Conservation (phyloP, 139 green algal genomes). For the Chlorokybus atmophyticus region DNA sequence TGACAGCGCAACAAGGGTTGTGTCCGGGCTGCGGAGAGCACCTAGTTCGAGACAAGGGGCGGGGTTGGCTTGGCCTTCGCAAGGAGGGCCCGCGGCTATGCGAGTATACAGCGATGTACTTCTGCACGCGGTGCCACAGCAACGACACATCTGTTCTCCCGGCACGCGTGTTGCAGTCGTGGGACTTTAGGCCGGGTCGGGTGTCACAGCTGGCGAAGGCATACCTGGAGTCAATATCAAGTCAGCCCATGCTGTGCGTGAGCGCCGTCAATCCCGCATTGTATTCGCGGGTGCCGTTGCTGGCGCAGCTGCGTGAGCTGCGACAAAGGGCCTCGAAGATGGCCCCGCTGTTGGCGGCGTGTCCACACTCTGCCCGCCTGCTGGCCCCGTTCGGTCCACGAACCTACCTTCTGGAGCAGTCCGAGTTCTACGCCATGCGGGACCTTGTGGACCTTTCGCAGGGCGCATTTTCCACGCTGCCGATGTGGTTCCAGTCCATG, state of each 20-base stretch:
- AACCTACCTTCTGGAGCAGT: conserved; percentile 18
- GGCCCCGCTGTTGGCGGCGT: too few relatives aligned
- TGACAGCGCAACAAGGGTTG: too few relatives aligned
- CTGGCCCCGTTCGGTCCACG: neutral
- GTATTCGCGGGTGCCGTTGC: conserved; percentile 21
- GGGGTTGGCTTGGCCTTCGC: neutral
- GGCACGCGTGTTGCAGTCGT: conserved; percentile 31
- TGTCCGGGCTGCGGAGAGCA: too few relatives aligned
- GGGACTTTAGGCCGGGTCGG: conserved; percentile 34
- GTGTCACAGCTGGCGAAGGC: conserved; percentile 32
- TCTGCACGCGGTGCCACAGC: conserved; percentile 33
- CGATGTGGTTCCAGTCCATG: too few relatives aligned
- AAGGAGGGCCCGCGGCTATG: conserved; percentile 11
- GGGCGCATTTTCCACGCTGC: conserved; percentile 18
- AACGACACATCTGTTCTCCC: conserved; percentile 24
- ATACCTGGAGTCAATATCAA: conserved; percentile 37
- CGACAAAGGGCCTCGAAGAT: conserved; percentile 3
- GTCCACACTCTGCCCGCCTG: neutral
- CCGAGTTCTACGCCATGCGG: conserved; percentile 21
- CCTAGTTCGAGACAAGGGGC: too few relatives aligned
- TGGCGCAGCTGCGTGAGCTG: conserved; percentile 9
- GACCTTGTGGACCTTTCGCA: conserved; percentile 24
- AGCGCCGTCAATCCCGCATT: conserved; percentile 38
- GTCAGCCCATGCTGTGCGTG: conserved; percentile 44
- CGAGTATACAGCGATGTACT: conserved; percentile 29